Conservation (phyloP, 225 moss, liverwort and hornwort species). For the Polytrichum commune region DNA sequence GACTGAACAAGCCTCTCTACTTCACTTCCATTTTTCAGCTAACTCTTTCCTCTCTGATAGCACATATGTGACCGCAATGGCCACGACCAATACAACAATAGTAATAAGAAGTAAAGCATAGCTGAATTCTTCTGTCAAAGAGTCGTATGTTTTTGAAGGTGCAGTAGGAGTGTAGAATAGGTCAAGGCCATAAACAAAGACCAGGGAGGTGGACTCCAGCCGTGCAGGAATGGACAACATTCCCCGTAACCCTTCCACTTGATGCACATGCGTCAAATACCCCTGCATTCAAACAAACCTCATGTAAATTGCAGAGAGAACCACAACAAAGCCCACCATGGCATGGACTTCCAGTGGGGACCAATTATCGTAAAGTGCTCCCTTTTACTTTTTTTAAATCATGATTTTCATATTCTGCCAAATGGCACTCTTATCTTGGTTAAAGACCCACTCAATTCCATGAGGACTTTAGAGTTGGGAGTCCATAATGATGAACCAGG, state of each 20-base stretch:
- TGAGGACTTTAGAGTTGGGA: too few species aligned
- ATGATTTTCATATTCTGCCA: too few species aligned
- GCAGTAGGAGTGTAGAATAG: conserved; percentile 87
- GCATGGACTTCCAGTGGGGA: too few species aligned
- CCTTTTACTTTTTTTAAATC: too few species aligned
- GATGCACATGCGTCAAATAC: conserved; percentile 73
- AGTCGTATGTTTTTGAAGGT: conserved; percentile 87
- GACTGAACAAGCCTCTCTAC: neutral
- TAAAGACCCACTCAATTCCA: too few species aligned
- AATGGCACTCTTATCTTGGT: too few species aligned
- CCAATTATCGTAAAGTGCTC: too few species aligned
- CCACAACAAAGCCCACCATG: too few species aligned
- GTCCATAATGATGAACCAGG: too few species aligned
- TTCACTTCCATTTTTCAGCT: conserved; percentile 87
- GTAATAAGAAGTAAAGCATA: conserved; percentile 91
- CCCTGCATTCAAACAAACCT: conserved; percentile 35
- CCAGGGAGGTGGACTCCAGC: conserved; percentile 86
- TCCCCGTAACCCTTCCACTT: conserved; percentile 87
- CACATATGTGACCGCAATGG: conserved; percentile 81
- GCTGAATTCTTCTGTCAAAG: conserved; percentile 94
- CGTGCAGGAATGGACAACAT: conserved; percentile 80
- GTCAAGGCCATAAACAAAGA: conserved; percentile 85
- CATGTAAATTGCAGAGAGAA: too few species aligned
- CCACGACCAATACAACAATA: conserved; percentile 73
- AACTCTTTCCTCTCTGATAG: conserved; percentile 89